These are phyloP conservation scores for Euryodendron excelsum DNA, from an alignment of 148 eudicot species.

Conservation along the genomic window DNA sequence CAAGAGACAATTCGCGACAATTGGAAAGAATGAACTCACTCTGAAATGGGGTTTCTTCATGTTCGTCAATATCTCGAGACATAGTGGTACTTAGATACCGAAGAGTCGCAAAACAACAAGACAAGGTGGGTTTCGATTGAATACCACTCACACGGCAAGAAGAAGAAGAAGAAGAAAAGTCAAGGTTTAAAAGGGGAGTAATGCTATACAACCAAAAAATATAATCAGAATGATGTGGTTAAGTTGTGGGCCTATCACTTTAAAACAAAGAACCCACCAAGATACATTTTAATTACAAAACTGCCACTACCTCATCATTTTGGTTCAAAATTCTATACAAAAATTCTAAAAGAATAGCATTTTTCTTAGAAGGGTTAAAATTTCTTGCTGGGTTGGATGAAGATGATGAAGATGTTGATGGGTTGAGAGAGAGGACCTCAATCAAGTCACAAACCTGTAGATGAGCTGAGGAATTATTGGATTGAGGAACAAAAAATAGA, in stretches of 20 bases:
- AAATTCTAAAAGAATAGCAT: too few relatives aligned
- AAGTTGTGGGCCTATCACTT: too few relatives aligned
- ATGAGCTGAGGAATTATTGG: too few relatives aligned
- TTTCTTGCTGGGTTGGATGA: background rate
- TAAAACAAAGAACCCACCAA: too few relatives aligned
- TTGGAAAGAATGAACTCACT: background rate
- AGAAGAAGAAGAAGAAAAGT: constrained; percentile 1
- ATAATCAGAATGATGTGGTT: too few relatives aligned
- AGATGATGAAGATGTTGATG: background rate
- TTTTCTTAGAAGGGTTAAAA: background rate
- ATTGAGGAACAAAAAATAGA: too few relatives aligned
- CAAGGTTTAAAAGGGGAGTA: too few relatives aligned
- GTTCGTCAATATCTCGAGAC: background rate
- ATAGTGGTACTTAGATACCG: background rate
- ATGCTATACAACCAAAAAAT: too few relatives aligned
- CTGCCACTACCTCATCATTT: too few relatives aligned
- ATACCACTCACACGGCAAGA: background rate
- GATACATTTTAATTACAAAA: too few relatives aligned
- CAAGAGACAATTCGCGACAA: background rate
- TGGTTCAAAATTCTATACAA: too few relatives aligned
- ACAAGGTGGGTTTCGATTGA: background rate
- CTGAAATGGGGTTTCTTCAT: background rate
- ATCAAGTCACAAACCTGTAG: too few relatives aligned
- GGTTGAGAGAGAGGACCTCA: background rate
- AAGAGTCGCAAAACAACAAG: background rate